phyloP scores from a whole-genome alignment of 2,329 filamentous ascomycete species.

The Penicillium digitatum region DNA sequence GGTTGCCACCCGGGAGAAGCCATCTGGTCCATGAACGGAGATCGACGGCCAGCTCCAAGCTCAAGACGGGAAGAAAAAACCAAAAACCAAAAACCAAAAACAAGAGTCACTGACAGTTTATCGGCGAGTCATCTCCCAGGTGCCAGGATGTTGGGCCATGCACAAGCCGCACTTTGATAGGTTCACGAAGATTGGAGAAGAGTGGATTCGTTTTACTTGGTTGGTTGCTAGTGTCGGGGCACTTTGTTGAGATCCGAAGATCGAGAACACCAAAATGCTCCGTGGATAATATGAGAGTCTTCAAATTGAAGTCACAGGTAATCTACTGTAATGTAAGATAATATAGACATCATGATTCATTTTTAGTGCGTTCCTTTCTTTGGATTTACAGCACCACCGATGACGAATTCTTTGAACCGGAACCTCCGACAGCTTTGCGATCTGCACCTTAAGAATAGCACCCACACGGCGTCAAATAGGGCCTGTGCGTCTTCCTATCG shows the following conservation, averaged over 20 bases:
- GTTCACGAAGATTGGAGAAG: slow-evolving; percentile 10
- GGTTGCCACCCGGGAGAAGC: slow-evolving; percentile 9
- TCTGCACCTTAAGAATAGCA: slow-evolving; percentile 22
- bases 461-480: slow-evolving; percentile 16
- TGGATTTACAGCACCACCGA: background rate
- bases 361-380: background rate
- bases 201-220: slow-evolving; percentile 6
- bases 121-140: slow-evolving; percentile 23
- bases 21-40: slow-evolving; percentile 12
- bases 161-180: slow-evolving; percentile 21
- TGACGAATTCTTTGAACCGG: slow-evolving; percentile 1
- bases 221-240: slow-evolving; percentile 22
- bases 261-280: slow-evolving; percentile 11
- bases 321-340: background rate
- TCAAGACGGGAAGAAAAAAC: background rate
- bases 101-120: slow-evolving; percentile 6
- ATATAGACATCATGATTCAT: background rate
- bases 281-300: background rate
- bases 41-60: slow-evolving; percentile 4
- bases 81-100: no score
- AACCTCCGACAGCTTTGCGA: slow-evolving; percentile 18
- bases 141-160: slow-evolving; percentile 25
- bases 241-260: slow-evolving; percentile 23
- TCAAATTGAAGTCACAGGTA: background rate
- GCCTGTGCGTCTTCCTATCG: slow-evolving; percentile 10